Percentiles rank a stretch among this genome's conserved stretches.
Evolutionary conservation across 345 rosid genomes (phyloP).

Genomic region (Salix viminalis): DNA sequence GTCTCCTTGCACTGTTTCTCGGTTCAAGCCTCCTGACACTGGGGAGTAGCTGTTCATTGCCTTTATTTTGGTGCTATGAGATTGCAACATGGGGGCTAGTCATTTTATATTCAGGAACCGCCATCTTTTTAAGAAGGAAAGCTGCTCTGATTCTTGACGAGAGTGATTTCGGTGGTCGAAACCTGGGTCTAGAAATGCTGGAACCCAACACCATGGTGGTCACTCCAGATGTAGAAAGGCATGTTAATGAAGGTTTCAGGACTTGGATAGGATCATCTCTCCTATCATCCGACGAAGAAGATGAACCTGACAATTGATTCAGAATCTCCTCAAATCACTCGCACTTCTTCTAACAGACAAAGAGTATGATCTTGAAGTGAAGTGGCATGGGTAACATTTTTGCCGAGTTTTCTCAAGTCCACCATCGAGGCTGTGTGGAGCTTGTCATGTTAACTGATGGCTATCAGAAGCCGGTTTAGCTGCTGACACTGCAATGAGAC

Average conservation of each 20-base stretch:
- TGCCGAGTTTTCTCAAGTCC: neutral
- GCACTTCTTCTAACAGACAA: slow-evolving; percentile 33
- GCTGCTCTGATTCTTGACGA: slow-evolving; percentile 65
- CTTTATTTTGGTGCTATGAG: slow-evolving; percentile 97
- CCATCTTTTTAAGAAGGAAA: slow-evolving; percentile 69
- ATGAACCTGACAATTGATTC: slow-evolving; percentile 51
- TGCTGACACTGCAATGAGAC: neutral
- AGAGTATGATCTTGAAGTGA: slow-evolving; percentile 25
- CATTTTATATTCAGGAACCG: slow-evolving; percentile 63
- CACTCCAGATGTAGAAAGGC: slow-evolving; percentile 76
- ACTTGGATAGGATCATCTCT: slow-evolving; percentile 91
- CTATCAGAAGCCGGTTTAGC: neutral
- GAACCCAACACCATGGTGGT: slow-evolving; percentile 69
- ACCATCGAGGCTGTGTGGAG: slow-evolving; percentile 7
- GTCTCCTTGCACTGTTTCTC: slow-evolving; percentile 77
- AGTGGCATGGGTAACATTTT: neutral
- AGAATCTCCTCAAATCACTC: slow-evolving; percentile 41
- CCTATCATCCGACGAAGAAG: slow-evolving; percentile 89
- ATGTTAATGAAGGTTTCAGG: slow-evolving; percentile 77
- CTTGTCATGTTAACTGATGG: slow-evolving; percentile 9
- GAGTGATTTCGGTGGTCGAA: slow-evolving; percentile 54
- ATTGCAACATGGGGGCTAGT: slow-evolving; percentile 80
- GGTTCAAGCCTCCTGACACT: slow-evolving; percentile 90
- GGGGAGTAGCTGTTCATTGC: slow-evolving; percentile 82
- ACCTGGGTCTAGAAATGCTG: slow-evolving; percentile 77